phyloP scores from a whole-genome alignment of 2,329 filamentous ascomycete genomes.

The Coniochaeta sp. region DNA sequence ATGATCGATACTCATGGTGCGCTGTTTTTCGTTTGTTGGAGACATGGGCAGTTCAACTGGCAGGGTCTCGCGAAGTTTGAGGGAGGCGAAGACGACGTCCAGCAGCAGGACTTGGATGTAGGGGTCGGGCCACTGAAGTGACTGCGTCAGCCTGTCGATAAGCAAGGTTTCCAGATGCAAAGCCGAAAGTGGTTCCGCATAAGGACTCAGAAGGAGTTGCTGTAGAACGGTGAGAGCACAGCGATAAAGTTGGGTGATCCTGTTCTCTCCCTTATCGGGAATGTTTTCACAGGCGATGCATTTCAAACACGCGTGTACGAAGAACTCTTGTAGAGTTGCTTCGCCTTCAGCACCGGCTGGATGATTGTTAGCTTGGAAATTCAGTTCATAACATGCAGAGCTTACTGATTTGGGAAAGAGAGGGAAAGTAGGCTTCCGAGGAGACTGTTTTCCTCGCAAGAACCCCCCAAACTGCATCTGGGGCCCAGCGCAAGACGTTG shows the following conservation, averaged over 20 bases:
- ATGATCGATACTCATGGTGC: constrained; percentile 33
- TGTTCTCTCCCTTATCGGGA: constrained; percentile 27
- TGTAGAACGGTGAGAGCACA: constrained; percentile 63
- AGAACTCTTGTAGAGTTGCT: constrained; percentile 59
- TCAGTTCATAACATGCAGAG: constrained; percentile 10
- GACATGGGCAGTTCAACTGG: constrained; percentile 33
- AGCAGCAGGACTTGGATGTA: constrained; percentile 72
- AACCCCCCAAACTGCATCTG: constrained; percentile 62
- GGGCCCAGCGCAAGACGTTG: constrained; percentile 63
- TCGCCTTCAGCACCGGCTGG: constrained; percentile 48
- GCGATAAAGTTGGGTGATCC: constrained; percentile 62
- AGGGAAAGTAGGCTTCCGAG: constrained; percentile 36
- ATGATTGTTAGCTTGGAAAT: constrained; percentile 11
- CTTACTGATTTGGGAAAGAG: constrained; percentile 45
- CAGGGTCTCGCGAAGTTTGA: constrained; percentile 55
- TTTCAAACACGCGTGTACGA: constrained; percentile 58
- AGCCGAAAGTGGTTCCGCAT: constrained; percentile 49
- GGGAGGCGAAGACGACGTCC: constrained; percentile 64
- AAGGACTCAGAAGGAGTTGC: constrained; percentile 60
- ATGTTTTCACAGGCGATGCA: constrained; percentile 45
- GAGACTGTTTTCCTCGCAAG: constrained; percentile 56
- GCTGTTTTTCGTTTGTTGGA: constrained; percentile 39
- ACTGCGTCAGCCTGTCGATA: constrained; percentile 59
- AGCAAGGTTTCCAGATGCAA: constrained; percentile 64
- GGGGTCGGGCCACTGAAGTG: constrained; percentile 55